Base-by-base conservation (phyloP, 345 rosid species). In the Hevea brasiliensis region DNA sequence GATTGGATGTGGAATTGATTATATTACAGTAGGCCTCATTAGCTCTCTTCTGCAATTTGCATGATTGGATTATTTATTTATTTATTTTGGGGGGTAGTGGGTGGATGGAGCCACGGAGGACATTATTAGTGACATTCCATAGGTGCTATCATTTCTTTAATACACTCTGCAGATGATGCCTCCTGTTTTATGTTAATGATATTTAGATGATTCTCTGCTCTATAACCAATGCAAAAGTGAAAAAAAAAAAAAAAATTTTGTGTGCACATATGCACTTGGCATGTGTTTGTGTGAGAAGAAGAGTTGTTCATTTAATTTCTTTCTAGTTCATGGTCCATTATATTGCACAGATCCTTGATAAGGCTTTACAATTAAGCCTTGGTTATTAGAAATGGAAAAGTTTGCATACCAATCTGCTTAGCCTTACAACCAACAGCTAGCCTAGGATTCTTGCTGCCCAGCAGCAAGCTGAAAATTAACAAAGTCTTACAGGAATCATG, bases 1-100 rank as follows among this genome's bases (percentile, higher is more conserved):
- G 84, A 86, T 88, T 6, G 99, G 99, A 37, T 84, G 87, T 76
- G 98, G 99, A 65, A 86, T 92, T 61, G 96, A 89, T 80, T 86
- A 84, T 75, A 87, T 92, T 74, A 90, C 89, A 67, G 97, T 95
- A 88, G 70, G 87, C 72, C 66, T 73, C 71, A 65, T 55, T 42
- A 13, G 23, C 60, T 17, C 66, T 70, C 21, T 58, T 63, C 61
- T 45, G 44, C 20, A 59, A 15, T 20, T 67, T 29, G 14, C 27
- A 3, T n/a, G 45, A 41, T 54, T 15, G 4, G 8, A 23, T 8
- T 35, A 32, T 55, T 35, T 8, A 8, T 23, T 37, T 68, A 12
- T 68, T 59, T 37, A 20, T 5, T 17, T 27, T 32, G 20, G 23
- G n/a, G 41, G 11, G 29, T 27, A 7, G 29, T 21, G 24, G 24